Percentiles rank a stretch among this genome's conserved stretches.
phyloP scores from a whole-genome alignment of 2,329 filamentous ascomycete genomes.

The Dactylellina drechsleri region DNA sequence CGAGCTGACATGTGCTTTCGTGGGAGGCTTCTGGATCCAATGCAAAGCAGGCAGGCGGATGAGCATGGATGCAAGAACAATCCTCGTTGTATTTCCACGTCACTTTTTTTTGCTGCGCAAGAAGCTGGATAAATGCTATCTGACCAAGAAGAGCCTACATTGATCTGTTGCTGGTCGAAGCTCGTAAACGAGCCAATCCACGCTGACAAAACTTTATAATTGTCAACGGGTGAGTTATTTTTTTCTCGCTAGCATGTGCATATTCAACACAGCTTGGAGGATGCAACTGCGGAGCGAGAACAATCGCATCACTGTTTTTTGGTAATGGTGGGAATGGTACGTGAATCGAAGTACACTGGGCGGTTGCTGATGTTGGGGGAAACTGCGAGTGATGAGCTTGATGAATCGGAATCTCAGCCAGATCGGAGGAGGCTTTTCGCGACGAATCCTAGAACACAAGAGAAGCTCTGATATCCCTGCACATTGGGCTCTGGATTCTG shows the following conservation, averaged over 20 bases:
- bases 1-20: slow-evolving; percentile 53
- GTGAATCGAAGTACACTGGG: not conserved
- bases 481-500: slow-evolving; percentile 39
- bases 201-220: slow-evolving; percentile 42
- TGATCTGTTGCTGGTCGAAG: slow-evolving; percentile 41
- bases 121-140: slow-evolving; percentile 23
- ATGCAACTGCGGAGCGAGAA: slow-evolving; percentile 13
- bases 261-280: slow-evolving; percentile 13
- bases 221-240: slow-evolving; percentile 48
- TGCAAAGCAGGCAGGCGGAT: slow-evolving; percentile 11
- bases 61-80: slow-evolving; percentile 53
- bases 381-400: not conserved
- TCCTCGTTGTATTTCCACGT: slow-evolving; percentile 49
- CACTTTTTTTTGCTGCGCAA: slow-evolving; percentile 12
- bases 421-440: slow-evolving; percentile 13
- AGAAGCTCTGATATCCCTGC: slow-evolving; percentile 41
- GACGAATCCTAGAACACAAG: slow-evolving; percentile 37
- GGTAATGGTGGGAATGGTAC: not conserved
- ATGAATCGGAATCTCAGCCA: slow-evolving; percentile 11
- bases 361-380: slow-evolving; percentile 30
- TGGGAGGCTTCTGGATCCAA: slow-evolving; percentile 47
- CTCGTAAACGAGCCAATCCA: slow-evolving; percentile 31
- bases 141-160: slow-evolving; percentile 14
- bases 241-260: slow-evolving; percentile 42
- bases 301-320: slow-evolving; percentile 12